phyloP scores from a whole-genome alignment of 768 basidiomycete species.

The Chalciporus sphaerocephalus region DNA sequence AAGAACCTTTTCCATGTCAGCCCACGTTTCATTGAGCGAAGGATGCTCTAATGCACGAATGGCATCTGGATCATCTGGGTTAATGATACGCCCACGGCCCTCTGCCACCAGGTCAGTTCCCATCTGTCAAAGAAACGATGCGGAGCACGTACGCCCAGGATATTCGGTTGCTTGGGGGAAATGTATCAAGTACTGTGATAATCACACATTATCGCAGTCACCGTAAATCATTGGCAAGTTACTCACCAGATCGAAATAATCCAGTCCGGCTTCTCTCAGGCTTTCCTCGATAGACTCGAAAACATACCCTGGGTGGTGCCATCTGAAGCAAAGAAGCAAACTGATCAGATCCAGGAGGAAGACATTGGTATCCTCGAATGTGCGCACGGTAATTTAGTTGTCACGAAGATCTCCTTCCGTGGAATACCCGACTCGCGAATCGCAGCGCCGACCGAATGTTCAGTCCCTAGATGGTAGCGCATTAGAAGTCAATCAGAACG shows the following conservation, averaged over 20 bases:
- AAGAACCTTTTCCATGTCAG: background rate
- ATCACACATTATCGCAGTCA: background rate
- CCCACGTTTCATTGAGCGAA: background rate
- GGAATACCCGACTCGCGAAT: conserved; percentile 43
- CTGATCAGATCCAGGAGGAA: background rate
- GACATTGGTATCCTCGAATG: background rate
- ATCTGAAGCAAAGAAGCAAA: background rate
- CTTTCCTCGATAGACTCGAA: conserved; percentile 40
- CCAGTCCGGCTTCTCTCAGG: conserved; percentile 36
- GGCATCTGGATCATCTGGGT: background rate
- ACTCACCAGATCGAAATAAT: conserved; percentile 43
- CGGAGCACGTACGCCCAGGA: background rate
- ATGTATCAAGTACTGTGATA: background rate
- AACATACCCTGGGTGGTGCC: conserved; percentile 33
- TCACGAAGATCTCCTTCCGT: conserved; percentile 43
- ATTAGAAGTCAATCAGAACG: background rate
- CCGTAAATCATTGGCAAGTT: background rate
- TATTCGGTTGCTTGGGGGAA: background rate
- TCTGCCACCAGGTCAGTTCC: background rate
- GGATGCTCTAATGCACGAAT: background rate
- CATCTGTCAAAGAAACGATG: background rate
- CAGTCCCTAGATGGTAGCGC: conserved; percentile 34
- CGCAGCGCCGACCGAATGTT: conserved; percentile 43
- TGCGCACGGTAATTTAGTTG: conserved; percentile 43
- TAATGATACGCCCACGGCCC: background rate